Evolutionary conservation across 2,329 filamentous ascomycete species (phyloP).

Genomic region (Cucurbitaria berberidis): DNA sequence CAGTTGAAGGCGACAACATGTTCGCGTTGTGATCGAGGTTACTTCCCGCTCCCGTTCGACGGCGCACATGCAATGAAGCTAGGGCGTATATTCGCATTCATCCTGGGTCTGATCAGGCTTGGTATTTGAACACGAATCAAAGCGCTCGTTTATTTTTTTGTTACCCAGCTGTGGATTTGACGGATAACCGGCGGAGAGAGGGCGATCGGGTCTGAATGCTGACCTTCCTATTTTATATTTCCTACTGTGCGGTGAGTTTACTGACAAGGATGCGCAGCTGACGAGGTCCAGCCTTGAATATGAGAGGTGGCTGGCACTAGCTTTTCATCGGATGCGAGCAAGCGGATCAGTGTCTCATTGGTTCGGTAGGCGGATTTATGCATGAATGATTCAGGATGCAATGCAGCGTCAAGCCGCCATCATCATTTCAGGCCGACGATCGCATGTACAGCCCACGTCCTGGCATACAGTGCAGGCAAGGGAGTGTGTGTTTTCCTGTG

Average conservation of each 20-base stretch:
- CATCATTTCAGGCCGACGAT: constrained; percentile 1
- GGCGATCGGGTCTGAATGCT: not conserved
- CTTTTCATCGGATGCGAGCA: constrained; percentile 16
- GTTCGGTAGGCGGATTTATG: not conserved
- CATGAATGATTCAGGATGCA: constrained; percentile 4
- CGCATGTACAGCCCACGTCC: constrained; percentile 4
- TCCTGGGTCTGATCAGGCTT: constrained; percentile 40
- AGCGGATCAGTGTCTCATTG: constrained; percentile 9
- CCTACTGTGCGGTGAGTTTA: not conserved
- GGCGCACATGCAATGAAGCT: constrained; percentile 30
- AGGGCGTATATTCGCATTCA: constrained; percentile 32
- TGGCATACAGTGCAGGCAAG: constrained; percentile 4
- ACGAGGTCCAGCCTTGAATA: constrained; percentile 4
- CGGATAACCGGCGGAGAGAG: not conserved
- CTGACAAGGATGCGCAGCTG: constrained; percentile 14
- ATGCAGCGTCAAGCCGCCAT: constrained; percentile 3
- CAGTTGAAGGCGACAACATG: constrained; percentile 16
- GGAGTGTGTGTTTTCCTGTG: not conserved
- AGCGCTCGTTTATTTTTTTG: not conserved
- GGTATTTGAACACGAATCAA: not conserved
- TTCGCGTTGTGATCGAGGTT: constrained; percentile 30
- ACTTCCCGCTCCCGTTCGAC: constrained; percentile 41
- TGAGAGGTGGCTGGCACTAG: constrained; percentile 13
- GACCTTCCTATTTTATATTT: not conserved
- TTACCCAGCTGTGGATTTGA: not conserved